Evolutionary conservation across 2,329 filamentous ascomycete species (phyloP).

Genomic region (Cercospora citrullina): DNA sequence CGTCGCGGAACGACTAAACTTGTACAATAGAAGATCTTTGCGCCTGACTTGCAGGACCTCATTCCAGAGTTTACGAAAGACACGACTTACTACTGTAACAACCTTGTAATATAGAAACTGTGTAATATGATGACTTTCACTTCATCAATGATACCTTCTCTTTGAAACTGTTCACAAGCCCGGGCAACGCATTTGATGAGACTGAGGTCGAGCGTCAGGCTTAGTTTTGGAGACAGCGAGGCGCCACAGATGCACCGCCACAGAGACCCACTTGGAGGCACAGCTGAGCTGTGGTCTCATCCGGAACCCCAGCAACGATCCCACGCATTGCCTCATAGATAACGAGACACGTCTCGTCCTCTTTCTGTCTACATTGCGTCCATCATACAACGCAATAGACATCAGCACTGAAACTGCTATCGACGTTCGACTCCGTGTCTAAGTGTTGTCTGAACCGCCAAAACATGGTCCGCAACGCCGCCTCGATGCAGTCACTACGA

Average conservation of each 20-base stretch:
- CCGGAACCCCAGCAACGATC: constrained; percentile 2
- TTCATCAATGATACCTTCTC: background rate
- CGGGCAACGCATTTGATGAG: background rate
- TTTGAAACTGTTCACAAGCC: background rate
- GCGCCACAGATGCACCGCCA: background rate
- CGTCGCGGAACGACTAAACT: background rate
- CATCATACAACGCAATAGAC: background rate
- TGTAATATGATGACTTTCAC: background rate
- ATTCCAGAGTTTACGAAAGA: background rate
- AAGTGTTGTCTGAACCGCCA: background rate
- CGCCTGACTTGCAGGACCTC: background rate
- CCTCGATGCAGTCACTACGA: constrained; percentile 33
- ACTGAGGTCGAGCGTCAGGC: background rate
- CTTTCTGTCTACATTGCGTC: background rate
- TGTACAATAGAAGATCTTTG: background rate
- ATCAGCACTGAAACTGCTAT: background rate
- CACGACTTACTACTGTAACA: background rate
- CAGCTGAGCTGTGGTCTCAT: constrained; percentile 1
- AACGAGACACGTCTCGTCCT: background rate
- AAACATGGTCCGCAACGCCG: constrained; percentile 35
- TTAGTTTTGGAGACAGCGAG: background rate
- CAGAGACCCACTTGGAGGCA: background rate
- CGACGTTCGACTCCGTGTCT: background rate
- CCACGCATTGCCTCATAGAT: background rate
- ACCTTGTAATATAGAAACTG: background rate